Evolutionary conservation across 106 monocot species (phyloP), one percentile per base, ranked within the genome.

Genomic region (Phalaenopsis aphrodite): DNA sequence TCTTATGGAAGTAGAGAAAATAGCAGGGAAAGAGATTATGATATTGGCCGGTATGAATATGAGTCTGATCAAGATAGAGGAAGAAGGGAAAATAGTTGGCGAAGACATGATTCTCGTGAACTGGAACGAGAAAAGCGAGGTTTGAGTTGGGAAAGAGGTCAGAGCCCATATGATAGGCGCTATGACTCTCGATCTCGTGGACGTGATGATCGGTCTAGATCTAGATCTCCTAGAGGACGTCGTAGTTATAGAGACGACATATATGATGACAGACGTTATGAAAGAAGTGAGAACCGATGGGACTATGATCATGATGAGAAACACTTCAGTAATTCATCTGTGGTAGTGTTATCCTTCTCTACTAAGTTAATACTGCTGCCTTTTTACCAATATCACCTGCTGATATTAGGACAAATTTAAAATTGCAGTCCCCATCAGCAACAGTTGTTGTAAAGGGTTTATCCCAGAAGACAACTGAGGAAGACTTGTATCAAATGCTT

Each of bases 381-480:
- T 45, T 77, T 66, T 48, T 41, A 74, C 15, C 18, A 4, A 42
- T 73, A 19, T 8, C 43, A 14, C 5, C 61, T 24, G 8, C 11
- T 49, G 30, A 76, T 76, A 49, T 76, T 76, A 18, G 55, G 58
- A 15, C 39, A 77, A 47, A 2, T 75, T 71, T 30, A 41, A 37
- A 81, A 2, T 69, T 83, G 45, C 76, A 99, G 99, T 84, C 84
- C 9, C 99, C 95, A 85, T 95, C 95, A 61, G 93, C 99, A 36
- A 99, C 99, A 18, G 85, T 99, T 75, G 91, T 99, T 88, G 94
- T 95, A 56, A 99, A 95, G 82, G 99, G 99, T 56, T 79, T 99
- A 64, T 93, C 99, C 47, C 94, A 85, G 75, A 94, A 93, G 85
- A 93, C 99, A 23, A 88, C 84, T 15, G 99, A 99, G 78, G 99